Evolutionary conservation across 768 basidiomycete genomes (phyloP).

Genomic region (Dioszegia crocea): DNA sequence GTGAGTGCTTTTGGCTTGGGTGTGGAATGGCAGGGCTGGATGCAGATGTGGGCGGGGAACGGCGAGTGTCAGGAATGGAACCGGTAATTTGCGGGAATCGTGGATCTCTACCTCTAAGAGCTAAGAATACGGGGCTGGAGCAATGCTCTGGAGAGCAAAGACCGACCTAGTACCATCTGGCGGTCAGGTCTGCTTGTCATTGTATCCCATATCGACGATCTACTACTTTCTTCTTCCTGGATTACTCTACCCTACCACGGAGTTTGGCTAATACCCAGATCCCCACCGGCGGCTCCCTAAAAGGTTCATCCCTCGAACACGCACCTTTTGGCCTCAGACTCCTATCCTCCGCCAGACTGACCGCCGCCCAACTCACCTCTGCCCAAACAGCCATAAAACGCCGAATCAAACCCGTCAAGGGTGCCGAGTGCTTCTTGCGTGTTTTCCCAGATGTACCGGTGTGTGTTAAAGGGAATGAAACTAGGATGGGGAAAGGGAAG

Average conservation of each 20-base stretch:
- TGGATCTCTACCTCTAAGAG: no score
- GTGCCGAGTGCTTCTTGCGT: slow-evolving; percentile 75
- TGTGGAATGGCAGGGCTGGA: background rate
- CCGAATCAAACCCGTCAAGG: slow-evolving; percentile 84
- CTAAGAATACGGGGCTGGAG: no score
- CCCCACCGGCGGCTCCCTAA: slow-evolving; percentile 71
- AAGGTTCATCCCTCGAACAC: slow-evolving; percentile 85
- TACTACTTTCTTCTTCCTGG: background rate
- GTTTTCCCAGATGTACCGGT: slow-evolving; percentile 97
- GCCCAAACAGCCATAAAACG: slow-evolving; percentile 83
- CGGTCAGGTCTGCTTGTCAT: no score
- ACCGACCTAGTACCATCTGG: no score
- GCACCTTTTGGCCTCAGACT: slow-evolving; percentile 91
- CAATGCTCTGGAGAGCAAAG: no score
- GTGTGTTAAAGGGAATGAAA: slow-evolving; percentile 97
- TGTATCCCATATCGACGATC: no score
- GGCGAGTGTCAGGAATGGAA: no score
- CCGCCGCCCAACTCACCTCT: slow-evolving; percentile 81
- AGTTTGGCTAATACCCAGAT: slow-evolving; percentile 1
- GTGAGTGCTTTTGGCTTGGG: slow-evolving; percentile 2
- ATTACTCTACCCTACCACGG: background rate
- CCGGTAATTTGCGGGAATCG: no score
- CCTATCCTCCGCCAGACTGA: slow-evolving; percentile 73
- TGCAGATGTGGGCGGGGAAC: background rate
- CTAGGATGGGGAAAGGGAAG: slow-evolving; percentile 99